Percentiles rank a stretch among this genome's conserved stretches.
These are phyloP conservation scores for Chrysochromulina tobinii DNA, from an alignment of 78 protist species.

Conservation along the genomic window DNA sequence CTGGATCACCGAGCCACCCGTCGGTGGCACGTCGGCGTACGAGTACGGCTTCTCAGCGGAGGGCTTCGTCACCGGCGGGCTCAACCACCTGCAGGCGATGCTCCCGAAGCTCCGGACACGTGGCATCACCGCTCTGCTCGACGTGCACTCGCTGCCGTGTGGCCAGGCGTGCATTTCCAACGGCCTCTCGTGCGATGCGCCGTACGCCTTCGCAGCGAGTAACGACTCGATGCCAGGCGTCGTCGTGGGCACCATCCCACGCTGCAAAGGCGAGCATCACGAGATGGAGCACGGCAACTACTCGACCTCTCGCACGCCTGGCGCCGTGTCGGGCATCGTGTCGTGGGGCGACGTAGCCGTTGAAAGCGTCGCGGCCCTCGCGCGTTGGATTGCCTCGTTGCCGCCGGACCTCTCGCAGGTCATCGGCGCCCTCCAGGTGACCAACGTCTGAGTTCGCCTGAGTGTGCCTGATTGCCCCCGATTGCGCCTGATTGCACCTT, in stretches of 20 bases:
- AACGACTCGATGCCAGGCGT: not conserved
- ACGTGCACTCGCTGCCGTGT: not conserved
- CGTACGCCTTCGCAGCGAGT: not conserved
- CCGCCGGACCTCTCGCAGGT: not conserved
- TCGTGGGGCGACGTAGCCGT: not conserved
- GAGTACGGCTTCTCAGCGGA: not conserved
- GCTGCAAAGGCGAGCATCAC: not conserved
- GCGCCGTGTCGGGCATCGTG: not conserved
- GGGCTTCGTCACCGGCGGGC: conserved; percentile 13
- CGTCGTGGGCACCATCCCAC: not conserved
- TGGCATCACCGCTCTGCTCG: not conserved
- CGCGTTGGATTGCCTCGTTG: not conserved
- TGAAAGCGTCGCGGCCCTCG: not conserved
- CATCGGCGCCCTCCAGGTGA: not conserved
- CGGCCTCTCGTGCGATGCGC: not conserved
- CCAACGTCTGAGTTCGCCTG: too few relatives aligned
- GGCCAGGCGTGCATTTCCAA: not conserved
- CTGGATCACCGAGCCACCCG: not conserved
- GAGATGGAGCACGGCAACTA: not conserved
- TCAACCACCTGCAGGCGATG: not conserved
- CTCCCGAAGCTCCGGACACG: not conserved
- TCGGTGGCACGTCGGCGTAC: not conserved
- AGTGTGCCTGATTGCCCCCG: too few relatives aligned
- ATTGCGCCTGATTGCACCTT: too few relatives aligned
- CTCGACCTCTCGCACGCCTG: not conserved